phyloP scores from a whole-genome alignment of 2,329 filamentous ascomycete genomes.

The Pseudogymnoascus sp. region DNA sequence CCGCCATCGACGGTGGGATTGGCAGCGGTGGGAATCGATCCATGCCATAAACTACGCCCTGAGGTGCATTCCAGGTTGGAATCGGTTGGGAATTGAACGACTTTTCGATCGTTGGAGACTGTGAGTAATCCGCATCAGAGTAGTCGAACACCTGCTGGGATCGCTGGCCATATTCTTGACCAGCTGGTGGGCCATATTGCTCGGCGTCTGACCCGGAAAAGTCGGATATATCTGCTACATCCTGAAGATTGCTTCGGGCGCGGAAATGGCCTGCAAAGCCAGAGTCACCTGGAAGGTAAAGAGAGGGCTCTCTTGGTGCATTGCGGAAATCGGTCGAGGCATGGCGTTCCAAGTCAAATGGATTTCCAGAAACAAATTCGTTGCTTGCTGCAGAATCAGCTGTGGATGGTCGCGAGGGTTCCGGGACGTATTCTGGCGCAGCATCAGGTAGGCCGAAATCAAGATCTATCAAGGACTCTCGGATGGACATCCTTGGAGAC shows the following conservation, averaged over 20 bases:
- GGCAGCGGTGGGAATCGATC: slow-evolving; percentile 18
- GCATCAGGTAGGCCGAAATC: slow-evolving; percentile 46
- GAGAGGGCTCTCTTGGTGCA: slow-evolving; percentile 27
- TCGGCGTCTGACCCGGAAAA: slow-evolving; percentile 25
- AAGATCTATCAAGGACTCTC: slow-evolving; percentile 40
- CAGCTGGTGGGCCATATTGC: slow-evolving; percentile 1
- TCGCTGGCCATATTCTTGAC: background rate
- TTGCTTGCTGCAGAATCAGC: slow-evolving; percentile 52
- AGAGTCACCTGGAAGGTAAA: slow-evolving; percentile 54
- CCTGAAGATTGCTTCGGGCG: slow-evolving; percentile 17
- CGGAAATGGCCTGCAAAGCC: slow-evolving; percentile 33
- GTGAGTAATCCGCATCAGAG: background rate
- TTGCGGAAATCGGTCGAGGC: slow-evolving; percentile 41
- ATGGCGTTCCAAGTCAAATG: slow-evolving; percentile 57
- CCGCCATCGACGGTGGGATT: slow-evolving; percentile 20
- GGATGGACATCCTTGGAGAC: slow-evolving; percentile 19
- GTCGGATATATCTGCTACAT: slow-evolving; percentile 25
- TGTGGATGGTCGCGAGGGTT: slow-evolving; percentile 45
- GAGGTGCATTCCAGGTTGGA: slow-evolving; percentile 14
- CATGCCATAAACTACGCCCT: slow-evolving; percentile 1
- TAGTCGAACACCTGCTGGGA: background rate
- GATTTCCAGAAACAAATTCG: slow-evolving; percentile 46
- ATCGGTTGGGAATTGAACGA: slow-evolving; percentile 7
- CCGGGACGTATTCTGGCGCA: slow-evolving; percentile 42
- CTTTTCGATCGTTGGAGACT: slow-evolving; percentile 11